A percentile compares a stretch with the other conserved stretches of the same genome.
phyloP scores from a whole-genome alignment of 257 asterid species.

The Solanum acaule region DNA sequence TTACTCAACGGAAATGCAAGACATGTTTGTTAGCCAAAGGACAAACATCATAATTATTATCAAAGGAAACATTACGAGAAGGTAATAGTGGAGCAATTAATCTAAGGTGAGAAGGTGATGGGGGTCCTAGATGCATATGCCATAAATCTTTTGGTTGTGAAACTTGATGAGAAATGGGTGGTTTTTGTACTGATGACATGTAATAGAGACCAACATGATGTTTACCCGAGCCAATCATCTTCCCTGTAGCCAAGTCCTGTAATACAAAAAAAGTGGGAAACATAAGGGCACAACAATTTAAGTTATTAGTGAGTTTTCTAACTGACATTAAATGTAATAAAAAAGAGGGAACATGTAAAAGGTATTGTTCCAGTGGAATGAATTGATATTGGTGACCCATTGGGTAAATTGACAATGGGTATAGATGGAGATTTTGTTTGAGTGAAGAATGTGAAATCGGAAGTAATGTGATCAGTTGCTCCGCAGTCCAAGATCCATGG shows the following conservation, averaged over 20 bases:
- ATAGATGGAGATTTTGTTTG: too few species aligned
- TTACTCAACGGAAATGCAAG: background rate
- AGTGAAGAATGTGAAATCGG: too few species aligned
- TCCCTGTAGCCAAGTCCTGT: background rate
- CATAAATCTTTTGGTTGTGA: background rate
- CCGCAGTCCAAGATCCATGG: too few species aligned
- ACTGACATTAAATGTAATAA: background rate
- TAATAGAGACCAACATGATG: slow-evolving; percentile 1
- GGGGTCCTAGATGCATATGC: too few species aligned
- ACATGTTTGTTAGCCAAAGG: background rate
- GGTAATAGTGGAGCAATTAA: too few species aligned
- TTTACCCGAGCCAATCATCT: slow-evolving; percentile 8
- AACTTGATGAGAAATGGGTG: background rate
- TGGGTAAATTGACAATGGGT: too few species aligned
- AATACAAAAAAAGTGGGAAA: background rate
- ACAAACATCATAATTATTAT: background rate
- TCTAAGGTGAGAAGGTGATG: too few species aligned
- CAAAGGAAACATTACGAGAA: background rate
- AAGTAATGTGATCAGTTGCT: too few species aligned
- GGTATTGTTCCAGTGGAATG: background rate
- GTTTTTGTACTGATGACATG: background rate
- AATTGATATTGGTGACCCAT: too few species aligned
- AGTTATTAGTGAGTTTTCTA: background rate
- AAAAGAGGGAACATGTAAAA: background rate
- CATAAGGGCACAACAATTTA: background rate